These are phyloP conservation scores for Neonectria punicea DNA, from an alignment of 2,329 filamentous ascomycete species.

Conservation along the genomic window DNA sequence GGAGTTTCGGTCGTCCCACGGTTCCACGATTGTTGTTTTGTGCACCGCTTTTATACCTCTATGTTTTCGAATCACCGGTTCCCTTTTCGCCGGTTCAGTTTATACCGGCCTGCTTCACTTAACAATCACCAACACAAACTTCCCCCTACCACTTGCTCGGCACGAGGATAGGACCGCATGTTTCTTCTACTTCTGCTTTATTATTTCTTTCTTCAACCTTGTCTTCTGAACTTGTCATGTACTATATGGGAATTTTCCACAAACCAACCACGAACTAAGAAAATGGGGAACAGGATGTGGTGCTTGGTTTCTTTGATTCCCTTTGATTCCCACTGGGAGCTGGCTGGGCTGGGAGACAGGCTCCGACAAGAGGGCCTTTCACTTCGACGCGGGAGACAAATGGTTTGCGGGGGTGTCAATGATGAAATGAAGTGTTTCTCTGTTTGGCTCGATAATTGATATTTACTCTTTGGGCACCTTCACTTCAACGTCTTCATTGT, in stretches of 20 bases:
- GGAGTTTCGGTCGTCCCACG: constrained; percentile 41
- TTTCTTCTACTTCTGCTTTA: constrained; percentile 33
- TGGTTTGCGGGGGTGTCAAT: constrained; percentile 37
- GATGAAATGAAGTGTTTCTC: constrained; percentile 44
- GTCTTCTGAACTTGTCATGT: constrained; percentile 34
- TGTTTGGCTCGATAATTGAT: constrained; percentile 30
- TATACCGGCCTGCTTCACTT: constrained; percentile 24
- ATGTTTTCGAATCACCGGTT: constrained; percentile 22
- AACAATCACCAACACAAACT: constrained; percentile 8
- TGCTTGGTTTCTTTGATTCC: constrained; percentile 28
- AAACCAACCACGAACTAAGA: constrained; percentile 17
- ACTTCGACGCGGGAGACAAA: constrained; percentile 24
- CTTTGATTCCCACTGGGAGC: constrained; percentile 22
- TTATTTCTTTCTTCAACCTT: constrained; percentile 29
- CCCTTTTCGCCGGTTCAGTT: constrained; percentile 25
- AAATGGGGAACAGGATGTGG: constrained; percentile 16
- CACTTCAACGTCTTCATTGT: not conserved
- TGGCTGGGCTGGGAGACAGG: constrained; percentile 32
- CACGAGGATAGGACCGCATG: constrained; percentile 17
- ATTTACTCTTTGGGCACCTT: constrained; percentile 12
- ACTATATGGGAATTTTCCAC: constrained; percentile 33
- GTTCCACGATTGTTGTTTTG: constrained; percentile 31
- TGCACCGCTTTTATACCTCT: constrained; percentile 32
- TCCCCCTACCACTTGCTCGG: constrained; percentile 21
- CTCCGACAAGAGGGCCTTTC: constrained; percentile 24